Evolutionary conservation across 805 yeast species (phyloP), one percentile per base, ranked within the genome.

Genomic region (Naumovozyma castellii): DNA sequence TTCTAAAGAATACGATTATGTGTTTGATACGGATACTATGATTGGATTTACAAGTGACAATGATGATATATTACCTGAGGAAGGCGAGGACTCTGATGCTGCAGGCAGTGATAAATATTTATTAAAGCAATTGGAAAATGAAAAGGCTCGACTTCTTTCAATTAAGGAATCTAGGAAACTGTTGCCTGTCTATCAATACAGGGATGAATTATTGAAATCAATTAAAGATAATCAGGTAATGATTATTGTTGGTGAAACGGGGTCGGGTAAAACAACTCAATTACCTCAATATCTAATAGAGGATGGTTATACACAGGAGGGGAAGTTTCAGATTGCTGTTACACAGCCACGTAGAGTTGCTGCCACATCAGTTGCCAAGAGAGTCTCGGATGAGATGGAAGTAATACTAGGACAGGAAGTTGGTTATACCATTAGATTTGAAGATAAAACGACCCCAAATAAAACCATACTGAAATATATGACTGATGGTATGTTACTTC

Each of bases 331-430:
- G 45, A 70, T 88, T 4, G 95, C 87, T 1, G 85, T 95, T 51
- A 88, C 97, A 0, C 97, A 88, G 59, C 97, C 97, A 0, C 73
- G 97, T 52, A 70, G 97, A 53, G 97, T 90, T 6, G 97, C 97
- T 0, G 97, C 97, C 0, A 82, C 78, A 38, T 80, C 85, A 36
- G 95, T 87, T 36, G 96, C 98, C 0, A 61, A 81, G 2, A 73
- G 98, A 53, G 97, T 90, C 1, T 87, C 97, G 0, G 86, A 84
- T 35, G 98, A 90, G 61, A 78, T 85, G 71, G 80, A 80, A 5
- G 78, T 78, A 1, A 59, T 66, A n/a, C 51, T 90, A n/a, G 97
- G 98, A 0, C 68, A 75, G 13, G 80, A 80, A 49, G 97, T 92
- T 5, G 98, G 98, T 6, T 90, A 90, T 54, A 72, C 81, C 4